Base-by-base conservation (phyloP, 2,329 filamentous ascomycete genomes). In the Ilyonectria mors-panacis region DNA sequence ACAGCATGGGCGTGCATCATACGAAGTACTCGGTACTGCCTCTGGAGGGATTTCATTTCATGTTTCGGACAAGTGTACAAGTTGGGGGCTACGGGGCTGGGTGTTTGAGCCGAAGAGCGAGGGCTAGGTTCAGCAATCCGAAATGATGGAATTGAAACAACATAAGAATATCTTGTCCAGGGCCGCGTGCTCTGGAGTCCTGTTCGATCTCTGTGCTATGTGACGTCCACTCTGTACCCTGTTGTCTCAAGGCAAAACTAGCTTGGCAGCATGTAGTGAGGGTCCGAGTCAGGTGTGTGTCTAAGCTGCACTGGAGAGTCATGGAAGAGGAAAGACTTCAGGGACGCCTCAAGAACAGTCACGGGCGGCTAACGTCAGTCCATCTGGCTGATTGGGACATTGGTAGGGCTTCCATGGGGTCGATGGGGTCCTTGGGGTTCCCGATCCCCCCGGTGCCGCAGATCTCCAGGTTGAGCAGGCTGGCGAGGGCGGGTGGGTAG, bases 401-500 rank as follows among this genome's bases (percentile, higher is more conserved):
- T 47, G 12, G 17, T n/a, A 21, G n/a, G n/a, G n/a, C 30, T 60
- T 47, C 37, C 44, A 9, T 17, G 59, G 64, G 48, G 55, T 53
- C 45, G 44, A 37, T 58, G 33, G 44, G 37, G 12, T 19, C 35
- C 56, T 26, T 26, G 5, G 26, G 26, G 26, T 26, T 26, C 26
- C 26, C 26, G 26, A 26, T 26, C 57, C 45, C 26, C 30, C 15
- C 55, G 51, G 51, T 57, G 61, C 51, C 50, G 62, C 65, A 67
- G 62, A 67, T 65, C 62, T 65, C 33, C 35, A 30, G 17, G 39
- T 65, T 37, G 47, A 61, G 51, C 59, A 50, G 39, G 26, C 28
- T 55, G 48, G 28, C 44, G 44, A 30, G 21, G 23, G 19, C 35
- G 23, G 50, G 55, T 63, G 64, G 67, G 67, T 64, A 63, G 67